Conservation (phyloP, 176 grass and related monocot species). For the Oryza meridionalis region DNA sequence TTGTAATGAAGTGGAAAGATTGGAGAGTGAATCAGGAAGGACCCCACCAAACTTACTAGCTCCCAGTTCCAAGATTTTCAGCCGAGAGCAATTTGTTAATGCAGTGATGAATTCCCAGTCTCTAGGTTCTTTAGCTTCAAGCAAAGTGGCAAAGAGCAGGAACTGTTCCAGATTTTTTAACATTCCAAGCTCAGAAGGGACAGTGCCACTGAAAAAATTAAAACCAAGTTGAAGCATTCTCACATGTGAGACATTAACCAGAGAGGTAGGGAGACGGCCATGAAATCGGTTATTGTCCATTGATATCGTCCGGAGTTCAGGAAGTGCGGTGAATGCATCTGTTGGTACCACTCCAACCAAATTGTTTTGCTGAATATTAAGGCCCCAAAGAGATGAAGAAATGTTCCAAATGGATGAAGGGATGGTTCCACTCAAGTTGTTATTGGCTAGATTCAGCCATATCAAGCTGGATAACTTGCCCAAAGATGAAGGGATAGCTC, state of each 20-base stretch:
- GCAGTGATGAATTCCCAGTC: constrained; percentile 36
- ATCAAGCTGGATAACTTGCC: too few species aligned
- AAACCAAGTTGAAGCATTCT: neutral
- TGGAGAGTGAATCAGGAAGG: constrained; percentile 24
- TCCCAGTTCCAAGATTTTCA: too few species aligned
- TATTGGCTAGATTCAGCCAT: too few species aligned
- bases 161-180: neutral
- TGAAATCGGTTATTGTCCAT: too few species aligned
- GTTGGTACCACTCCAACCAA: too few species aligned
- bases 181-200: constrained; percentile 2
- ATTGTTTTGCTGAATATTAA: too few species aligned
- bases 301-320: too few species aligned
- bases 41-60: neutral
- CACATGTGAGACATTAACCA: too few species aligned
- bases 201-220: constrained; percentile 25
- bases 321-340: too few species aligned
- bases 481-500: neutral
- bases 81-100: constrained; percentile 23
- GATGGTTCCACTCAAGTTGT: constrained; percentile 4
- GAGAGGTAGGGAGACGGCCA: too few species aligned
- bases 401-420: constrained; percentile 40
- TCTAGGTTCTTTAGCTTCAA: constrained; percentile 23
- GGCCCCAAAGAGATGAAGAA: too few species aligned
- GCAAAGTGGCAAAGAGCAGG: neutral
- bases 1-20: constrained; percentile 5